Evolutionary conservation across 2,329 filamentous ascomycete species (phyloP), one percentile per base, ranked within the genome.

Genomic region (Aulographum hederae): DNA sequence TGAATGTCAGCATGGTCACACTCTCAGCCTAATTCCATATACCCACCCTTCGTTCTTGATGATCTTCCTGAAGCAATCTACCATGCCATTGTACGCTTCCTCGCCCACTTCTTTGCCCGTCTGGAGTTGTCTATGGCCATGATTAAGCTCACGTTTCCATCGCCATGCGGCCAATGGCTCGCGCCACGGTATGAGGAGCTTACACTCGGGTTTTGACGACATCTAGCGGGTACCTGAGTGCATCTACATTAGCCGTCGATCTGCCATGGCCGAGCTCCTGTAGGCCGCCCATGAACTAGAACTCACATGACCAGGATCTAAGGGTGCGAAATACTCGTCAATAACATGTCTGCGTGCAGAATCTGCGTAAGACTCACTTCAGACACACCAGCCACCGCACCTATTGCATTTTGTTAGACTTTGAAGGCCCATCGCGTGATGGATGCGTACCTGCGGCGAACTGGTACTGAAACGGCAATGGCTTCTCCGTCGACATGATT

Each of bases 121-220:
- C 61, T 94, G 85, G 35, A 94, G 67, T 59, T 94, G 85, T 54
- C 80, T 93, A 47, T n/a, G n/a, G 38, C 38, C 40, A 39, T 41
- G 38, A 37, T 51, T 49, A 44, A 44, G 41, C 32, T 30, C 13
- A n/a, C n/a, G n/a, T n/a, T n/a, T n/a, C n/a, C n/a, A n/a, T n/a
- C n/a, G n/a, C n/a, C n/a, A n/a, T n/a, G 27, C 16, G 8, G 27
- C 21, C 8, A 25, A 25, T 25, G 8, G 21, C 21, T 25, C n/a
- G 8, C n/a, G 8, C 21, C 21, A 25, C n/a, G n/a, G n/a, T n/a
- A n/a, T 25, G 14, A 25, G 13, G 25, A 23, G 5, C 75, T 68
- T 70, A 89, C 79, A 92, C 78, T 76, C 86, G 69, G 41, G 89
- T 95, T 70, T 95, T 95, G 57, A 95, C 82, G 36, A 98, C 89